Evolutionary conservation across 2,329 filamentous ascomycete species (phyloP), one percentile per base, ranked within the genome.

Genomic region (Blumeria graminis): DNA sequence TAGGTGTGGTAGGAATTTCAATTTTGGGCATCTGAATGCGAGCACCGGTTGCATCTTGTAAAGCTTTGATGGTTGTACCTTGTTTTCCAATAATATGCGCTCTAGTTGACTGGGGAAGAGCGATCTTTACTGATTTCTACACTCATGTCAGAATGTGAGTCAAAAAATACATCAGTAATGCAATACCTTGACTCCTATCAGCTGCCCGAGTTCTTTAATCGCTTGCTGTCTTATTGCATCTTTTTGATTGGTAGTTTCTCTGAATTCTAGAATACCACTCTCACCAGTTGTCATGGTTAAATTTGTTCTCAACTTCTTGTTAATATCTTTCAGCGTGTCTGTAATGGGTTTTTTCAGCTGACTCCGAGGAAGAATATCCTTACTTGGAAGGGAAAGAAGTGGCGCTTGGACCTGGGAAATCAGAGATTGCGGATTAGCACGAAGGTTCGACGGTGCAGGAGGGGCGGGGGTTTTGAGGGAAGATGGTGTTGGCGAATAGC

Each of bases 61-160:
- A 81, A 51, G 83, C 78, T 71, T 93, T 90, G 68, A 98, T 93
- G 59, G 84, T 90, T 32, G 86, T 78, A 58, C 93, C 93, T 66
- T 84, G 82, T 66, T 86, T 88, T 63, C 92, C 93, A 67, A 98
- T 96, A 69, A 98, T 89, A 69, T 90, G 84, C 56, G 89, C 80
- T 59, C 88, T 81, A 22, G 87, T 80, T 41, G 87, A 90, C 53
- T 82, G 77, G 55, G 90, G 92, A 61, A 98, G 83, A 1, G 85
- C 75, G 53, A 96, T 79, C 61, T 80, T 82, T 65, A 86, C 75
- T 55, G 76, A 75, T 73, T 81, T 77, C 77, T 82, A 56, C 18
- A 33, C 16, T 32, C 56, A 43, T 46, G n/a, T 46, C 6, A 46
- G 43, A 18, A 18, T 7, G 18, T 22, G 10, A 39, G 38, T 2